Evolutionary conservation across 345 rosid species (phyloP).

Genomic region (Syzygium jambos): DNA sequence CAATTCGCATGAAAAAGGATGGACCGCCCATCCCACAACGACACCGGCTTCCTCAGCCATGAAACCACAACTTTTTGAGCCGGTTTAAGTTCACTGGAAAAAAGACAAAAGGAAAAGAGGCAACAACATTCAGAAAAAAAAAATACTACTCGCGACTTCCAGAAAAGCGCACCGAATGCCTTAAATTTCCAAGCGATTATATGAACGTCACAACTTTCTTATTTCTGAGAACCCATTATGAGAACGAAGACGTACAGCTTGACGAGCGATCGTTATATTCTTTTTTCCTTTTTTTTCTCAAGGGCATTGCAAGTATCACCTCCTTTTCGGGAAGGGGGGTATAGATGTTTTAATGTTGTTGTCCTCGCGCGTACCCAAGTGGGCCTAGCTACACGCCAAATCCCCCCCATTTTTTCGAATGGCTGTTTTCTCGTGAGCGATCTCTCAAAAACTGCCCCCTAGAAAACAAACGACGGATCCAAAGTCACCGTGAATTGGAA

Average conservation of each 20-base stretch:
- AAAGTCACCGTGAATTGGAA: neutral
- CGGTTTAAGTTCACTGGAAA: neutral
- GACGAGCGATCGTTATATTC: neutral
- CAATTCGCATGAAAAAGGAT: neutral
- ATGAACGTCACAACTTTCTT: too few relatives aligned
- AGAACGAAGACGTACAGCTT: neutral
- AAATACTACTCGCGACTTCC: neutral
- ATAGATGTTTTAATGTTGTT: neutral
- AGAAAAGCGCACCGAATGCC: neutral
- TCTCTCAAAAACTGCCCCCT: neutral
- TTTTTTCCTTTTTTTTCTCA: too few relatives aligned
- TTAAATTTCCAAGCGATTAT: neutral
- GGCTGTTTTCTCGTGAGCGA: neutral
- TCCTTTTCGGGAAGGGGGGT: too few relatives aligned
- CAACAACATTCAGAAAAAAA: neutral
- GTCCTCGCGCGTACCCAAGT: neutral
- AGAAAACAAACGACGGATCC: neutral
- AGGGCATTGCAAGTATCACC: neutral
- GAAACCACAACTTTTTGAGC: neutral
- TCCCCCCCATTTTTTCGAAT: neutral
- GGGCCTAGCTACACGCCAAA: neutral
- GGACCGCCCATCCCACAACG: neutral
- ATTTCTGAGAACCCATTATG: neutral
- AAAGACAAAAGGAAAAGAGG: rapidly evolving
- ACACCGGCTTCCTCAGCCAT: neutral